Percentiles rank a stretch among this genome's conserved stretches.
These are phyloP conservation scores for Alternaria sp. DNA, from an alignment of 2,329 filamentous ascomycete species.

Conservation along the genomic window DNA sequence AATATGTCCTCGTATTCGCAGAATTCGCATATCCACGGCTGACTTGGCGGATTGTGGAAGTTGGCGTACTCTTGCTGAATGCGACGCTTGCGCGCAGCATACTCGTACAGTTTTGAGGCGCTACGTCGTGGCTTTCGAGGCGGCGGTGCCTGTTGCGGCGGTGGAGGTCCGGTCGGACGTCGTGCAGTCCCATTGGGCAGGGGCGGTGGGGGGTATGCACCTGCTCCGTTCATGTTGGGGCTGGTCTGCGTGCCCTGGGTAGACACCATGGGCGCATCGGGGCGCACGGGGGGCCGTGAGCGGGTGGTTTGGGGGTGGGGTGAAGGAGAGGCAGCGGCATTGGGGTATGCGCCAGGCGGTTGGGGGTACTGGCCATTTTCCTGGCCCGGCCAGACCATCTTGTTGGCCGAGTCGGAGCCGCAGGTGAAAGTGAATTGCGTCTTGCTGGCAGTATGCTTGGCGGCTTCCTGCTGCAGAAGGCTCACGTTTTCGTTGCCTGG, in stretches of 20 bases:
- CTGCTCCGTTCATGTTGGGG: slow-evolving; percentile 55
- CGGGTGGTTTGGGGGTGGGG: slow-evolving; percentile 29
- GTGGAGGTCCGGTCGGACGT: slow-evolving; percentile 47
- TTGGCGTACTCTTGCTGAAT: slow-evolving; percentile 79
- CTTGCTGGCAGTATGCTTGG: slow-evolving; percentile 70
- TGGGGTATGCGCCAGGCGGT: slow-evolving; percentile 47
- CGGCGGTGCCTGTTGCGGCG: slow-evolving; percentile 54
- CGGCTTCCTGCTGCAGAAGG: slow-evolving; percentile 73
- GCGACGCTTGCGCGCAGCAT: slow-evolving; percentile 78
- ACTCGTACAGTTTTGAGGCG: slow-evolving; percentile 72
- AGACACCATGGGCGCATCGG: slow-evolving; percentile 51
- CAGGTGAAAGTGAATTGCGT: slow-evolving; percentile 97
- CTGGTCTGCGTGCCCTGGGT: slow-evolving; percentile 65
- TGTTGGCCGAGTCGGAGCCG: slow-evolving; percentile 84
- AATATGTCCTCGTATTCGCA: slow-evolving; percentile 98
- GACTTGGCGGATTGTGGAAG: slow-evolving; percentile 76
- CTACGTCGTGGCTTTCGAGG: slow-evolving; percentile 68
- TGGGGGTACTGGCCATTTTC: slow-evolving; percentile 51
- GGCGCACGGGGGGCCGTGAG: slow-evolving; percentile 38
- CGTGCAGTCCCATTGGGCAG: slow-evolving; percentile 33
- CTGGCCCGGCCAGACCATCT: slow-evolving; percentile 75
- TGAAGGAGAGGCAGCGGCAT: slow-evolving; percentile 24
- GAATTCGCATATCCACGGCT: slow-evolving; percentile 96
- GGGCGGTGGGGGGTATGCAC: slow-evolving; percentile 29
- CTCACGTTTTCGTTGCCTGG: slow-evolving; percentile 78